Evolutionary conservation across 352 stramenopile species (phyloP), one percentile per base, ranked within the genome.

Genomic region (Phytophthora hibernalis): DNA sequence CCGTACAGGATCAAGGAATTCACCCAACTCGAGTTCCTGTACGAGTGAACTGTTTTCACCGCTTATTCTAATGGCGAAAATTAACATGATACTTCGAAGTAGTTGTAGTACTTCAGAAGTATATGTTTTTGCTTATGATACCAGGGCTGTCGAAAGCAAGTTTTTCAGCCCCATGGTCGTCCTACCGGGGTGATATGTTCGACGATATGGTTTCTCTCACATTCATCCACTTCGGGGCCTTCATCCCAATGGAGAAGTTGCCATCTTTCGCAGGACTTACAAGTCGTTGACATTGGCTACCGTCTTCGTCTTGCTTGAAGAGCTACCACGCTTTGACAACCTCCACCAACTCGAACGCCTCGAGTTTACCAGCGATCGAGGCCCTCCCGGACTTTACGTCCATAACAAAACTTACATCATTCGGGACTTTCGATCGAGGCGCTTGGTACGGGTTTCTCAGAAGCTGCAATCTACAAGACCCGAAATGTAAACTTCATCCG

Each of bases 21-120:
- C 44, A 66, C 50, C 1, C 51, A 67, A 3, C 67, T 84, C 24
- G 60, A 80, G 31, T 72, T 65, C 44, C 24, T 83, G 70, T 77
- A 56, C 21, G 57, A 15, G 1, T 37, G 5, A 13, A 9, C 31
- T 37, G 21, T 40, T 13, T 37, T 13, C 11, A 37, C 31, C 8
- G 31, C 31, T 37, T 37, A 13, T 2, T 37, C 24, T 28, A 37
- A n/a, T 13, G 31, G 31, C 6, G 31, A 9, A 37, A 37, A 37
- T 37, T 37, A 13, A 37, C 31, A 9, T 37, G 31, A n/a, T n/a
- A n/a, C n/a, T n/a, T n/a, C n/a, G n/a, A n/a, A n/a, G n/a, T n/a
- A n/a, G n/a, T n/a, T n/a, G n/a, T n/a, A n/a, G n/a, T n/a, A n/a
- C n/a, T n/a, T n/a, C n/a, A n/a, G n/a, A n/a, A n/a, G n/a, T n/a